A percentile compares a stretch with the other conserved stretches of the same genome.
phyloP scores from a whole-genome alignment of 1,284 basidiomycete species.

The Cryptococcus sp. region DNA sequence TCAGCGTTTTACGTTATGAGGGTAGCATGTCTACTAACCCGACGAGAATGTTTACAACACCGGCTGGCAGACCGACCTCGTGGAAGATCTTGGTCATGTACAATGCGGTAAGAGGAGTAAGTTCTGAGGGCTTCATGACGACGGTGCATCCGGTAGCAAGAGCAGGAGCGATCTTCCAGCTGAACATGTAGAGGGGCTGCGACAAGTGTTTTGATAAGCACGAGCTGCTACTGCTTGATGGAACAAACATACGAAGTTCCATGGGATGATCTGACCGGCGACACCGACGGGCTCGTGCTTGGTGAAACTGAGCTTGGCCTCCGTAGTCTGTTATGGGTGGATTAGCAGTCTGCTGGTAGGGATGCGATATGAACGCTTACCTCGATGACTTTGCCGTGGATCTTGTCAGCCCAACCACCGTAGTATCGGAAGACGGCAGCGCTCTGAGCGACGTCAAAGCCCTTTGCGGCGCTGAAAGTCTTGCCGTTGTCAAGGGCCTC shows the following conservation, averaged over 20 bases:
- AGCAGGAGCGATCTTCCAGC: slow-evolving; percentile 83
- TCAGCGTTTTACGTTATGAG: slow-evolving; percentile 1
- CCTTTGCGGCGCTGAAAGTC: slow-evolving; percentile 72
- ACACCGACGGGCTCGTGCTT: slow-evolving; percentile 94
- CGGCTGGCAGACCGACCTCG: slow-evolving; percentile 65
- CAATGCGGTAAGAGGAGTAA: slow-evolving; percentile 74
- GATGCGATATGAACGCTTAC: slow-evolving; percentile 29
- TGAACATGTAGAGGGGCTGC: slow-evolving; percentile 64
- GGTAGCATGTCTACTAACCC: slow-evolving; percentile 14
- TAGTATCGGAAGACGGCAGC: slow-evolving; percentile 69
- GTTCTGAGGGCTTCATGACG: slow-evolving; percentile 85
- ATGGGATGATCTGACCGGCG: slow-evolving; percentile 72
- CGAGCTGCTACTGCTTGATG: slow-evolving; percentile 1
- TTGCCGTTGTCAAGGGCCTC: slow-evolving; percentile 76
- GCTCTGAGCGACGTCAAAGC: slow-evolving; percentile 65
- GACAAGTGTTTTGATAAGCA: not conserved
- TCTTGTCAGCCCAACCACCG: slow-evolving; percentile 70
- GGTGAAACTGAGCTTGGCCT: slow-evolving; percentile 74
- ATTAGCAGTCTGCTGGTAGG: slow-evolving; percentile 1
- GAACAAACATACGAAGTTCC: slow-evolving; percentile 60
- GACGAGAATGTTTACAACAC: slow-evolving; percentile 69
- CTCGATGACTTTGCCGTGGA: slow-evolving; percentile 74
- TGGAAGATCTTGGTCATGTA: slow-evolving; percentile 56
- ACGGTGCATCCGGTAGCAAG: slow-evolving; percentile 81
- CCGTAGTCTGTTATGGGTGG: slow-evolving; percentile 57